Base-by-base conservation (phyloP, 2,329 filamentous ascomycete genomes). In the Colletotrichum ledebouriae region DNA sequence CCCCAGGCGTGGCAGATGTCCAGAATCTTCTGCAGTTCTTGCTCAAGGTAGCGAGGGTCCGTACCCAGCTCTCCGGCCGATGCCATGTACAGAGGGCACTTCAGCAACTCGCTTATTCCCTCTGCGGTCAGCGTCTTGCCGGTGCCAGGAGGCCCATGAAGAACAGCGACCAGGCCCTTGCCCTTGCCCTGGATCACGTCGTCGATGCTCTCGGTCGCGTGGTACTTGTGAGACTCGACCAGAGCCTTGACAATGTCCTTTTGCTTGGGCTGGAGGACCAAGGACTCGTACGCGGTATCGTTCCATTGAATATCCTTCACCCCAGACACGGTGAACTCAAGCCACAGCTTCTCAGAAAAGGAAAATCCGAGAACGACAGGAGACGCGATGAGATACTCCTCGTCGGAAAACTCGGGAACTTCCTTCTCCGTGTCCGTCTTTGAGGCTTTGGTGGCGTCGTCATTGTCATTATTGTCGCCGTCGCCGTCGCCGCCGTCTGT, bases 1-100 rank as follows among this genome's bases (percentile, higher is more conserved):
- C 93, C 92, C 94, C 94, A 97, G 0, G 89, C 89, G 74, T 96
- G 93, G 50, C 93, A 94, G 52, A 97, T 92, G 73, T 96, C 92
- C 66, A 97, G 86, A 53, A 97, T 94, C 77, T 92, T 92, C 75
- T 94, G 92, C 11, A 97, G 83, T 74, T 96, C 91, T 10, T 82
- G 83, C 76, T 97, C 94, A 0, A 97, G 86, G 11, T 85, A 88
- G 9, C 88, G 85, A 0, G 92, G 90, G 75, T 94, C 91, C 1
- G 92, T 94, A 15, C 65, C 65, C 3, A 68, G 47, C 49, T 68
- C 65, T n/a, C 65, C 65, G 4, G 65, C 65, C 11, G 65, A 68
- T 3, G 49, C 65, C 65, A 68, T 68, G 53, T 68, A 68, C 4
- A 68, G 49, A 7, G 65, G 65, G 25, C 65, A 68, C 33, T 66